Evolutionary conservation across 805 yeast genomes (phyloP).

Genomic region (Yamadazyma akitaensis): DNA sequence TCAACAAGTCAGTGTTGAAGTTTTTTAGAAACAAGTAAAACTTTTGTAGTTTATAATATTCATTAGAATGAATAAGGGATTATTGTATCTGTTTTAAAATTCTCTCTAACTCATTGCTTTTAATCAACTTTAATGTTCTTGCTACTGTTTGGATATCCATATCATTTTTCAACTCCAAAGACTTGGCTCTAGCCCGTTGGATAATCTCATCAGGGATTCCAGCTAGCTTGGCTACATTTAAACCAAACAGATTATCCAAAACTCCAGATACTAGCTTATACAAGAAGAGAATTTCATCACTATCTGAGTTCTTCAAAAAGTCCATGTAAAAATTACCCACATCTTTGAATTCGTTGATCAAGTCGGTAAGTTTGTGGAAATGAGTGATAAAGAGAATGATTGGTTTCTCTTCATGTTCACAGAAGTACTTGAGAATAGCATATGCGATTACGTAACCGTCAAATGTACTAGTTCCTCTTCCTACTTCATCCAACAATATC

Average conservation of each 20-base stretch:
- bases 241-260: conserved; percentile 66
- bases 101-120: neutral
- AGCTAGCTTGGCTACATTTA: conserved; percentile 81
- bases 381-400: conserved; percentile 81
- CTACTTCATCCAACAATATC: conserved; percentile 71
- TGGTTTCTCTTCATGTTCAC: conserved; percentile 37
- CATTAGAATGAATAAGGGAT: no score
- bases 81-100: neutral
- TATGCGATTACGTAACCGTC: conserved; percentile 86
- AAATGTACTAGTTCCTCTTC: conserved; percentile 67
- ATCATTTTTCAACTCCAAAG: conserved; percentile 28
- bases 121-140: neutral
- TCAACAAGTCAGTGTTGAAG: conserved; percentile 22
- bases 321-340: conserved; percentile 74
- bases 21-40: conserved; percentile 20
- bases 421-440: conserved; percentile 61
- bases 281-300: conserved; percentile 35
- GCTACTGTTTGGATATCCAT: conserved; percentile 19
- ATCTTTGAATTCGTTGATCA: conserved; percentile 37
- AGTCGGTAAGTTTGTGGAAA: conserved; percentile 61
- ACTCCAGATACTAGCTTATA: conserved; percentile 38
- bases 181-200: conserved; percentile 38
- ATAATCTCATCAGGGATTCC: conserved; percentile 50
- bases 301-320: conserved; percentile 33
- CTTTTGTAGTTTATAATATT: no score